Base-by-base conservation (phyloP, 2,329 filamentous ascomycete species). In the Thermoascus crustaceus region DNA sequence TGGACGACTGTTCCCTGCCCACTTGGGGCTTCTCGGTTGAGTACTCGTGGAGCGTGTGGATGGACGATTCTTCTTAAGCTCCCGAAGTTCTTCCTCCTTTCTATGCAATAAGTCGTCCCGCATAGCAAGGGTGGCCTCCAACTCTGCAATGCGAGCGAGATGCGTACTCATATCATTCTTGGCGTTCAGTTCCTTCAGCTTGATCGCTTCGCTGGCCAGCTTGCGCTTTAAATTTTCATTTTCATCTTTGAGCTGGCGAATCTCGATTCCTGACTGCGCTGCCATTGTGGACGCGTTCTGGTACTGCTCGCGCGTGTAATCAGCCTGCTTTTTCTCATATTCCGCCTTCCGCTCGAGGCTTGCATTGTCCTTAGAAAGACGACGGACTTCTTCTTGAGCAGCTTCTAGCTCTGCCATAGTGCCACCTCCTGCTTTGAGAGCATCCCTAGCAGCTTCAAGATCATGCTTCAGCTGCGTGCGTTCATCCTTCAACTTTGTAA, bases 301-400 rank as follows among this genome's bases (percentile, higher is more conserved):
- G 35, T 69, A 69, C 45, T 68, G 64, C 38, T 60, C 53, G 24
- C 65, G 59, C 4, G 59, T 65, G 40, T 68, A 68, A 30, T 68
- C 66, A 5, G 63, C 55, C 40, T 67, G 65, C 7, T 60, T 61
- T 27, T 51, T 54, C 31, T 61, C 63, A 33, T 60, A 65, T 7
- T 66, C 58, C 2, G 61, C 51, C 30, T 57, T 61, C 27, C 54
- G 55, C 37, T 61, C 52, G 10, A 66, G 46, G 13, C 46, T 47
- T 7, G 48, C 47, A 24, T 57, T 58, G 21, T 61, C 57, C 29
- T 60, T 57, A 8, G 42, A 52, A 1, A 68, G 43, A 6, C 53
- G 49, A 2, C 57, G 57, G 24, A 57, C 54, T 39, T 67, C 58
- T 41, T 65, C 63, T 13, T 55, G 56, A 2, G 60, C 57, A 7